Percentiles rank a stretch among this genome's conserved stretches.
Conservation (phyloP, 2,329 filamentous ascomycete genomes). For the Lecanicillium sp. region DNA sequence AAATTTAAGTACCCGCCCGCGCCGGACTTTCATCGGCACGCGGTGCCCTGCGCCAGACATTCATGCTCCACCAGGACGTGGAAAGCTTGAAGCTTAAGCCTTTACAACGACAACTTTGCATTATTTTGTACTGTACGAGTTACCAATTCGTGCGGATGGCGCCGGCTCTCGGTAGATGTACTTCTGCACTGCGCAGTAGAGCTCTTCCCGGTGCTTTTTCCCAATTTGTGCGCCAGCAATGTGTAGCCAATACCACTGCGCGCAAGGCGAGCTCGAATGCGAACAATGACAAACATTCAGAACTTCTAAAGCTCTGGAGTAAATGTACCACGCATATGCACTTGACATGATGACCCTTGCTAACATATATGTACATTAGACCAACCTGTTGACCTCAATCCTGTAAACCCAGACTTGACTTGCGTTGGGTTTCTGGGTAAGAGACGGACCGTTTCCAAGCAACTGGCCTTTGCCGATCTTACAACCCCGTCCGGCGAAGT, state of each 20-base stretch:
- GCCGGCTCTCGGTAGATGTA: slow-evolving; percentile 13
- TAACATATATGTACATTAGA: slow-evolving; percentile 14
- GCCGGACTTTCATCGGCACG: slow-evolving; percentile 20
- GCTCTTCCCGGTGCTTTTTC: slow-evolving; percentile 4
- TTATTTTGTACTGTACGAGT: neutral
- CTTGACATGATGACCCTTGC: too few species aligned
- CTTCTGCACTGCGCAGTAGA: slow-evolving; percentile 13
- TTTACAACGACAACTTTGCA: too few species aligned
- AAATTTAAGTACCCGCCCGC: slow-evolving; percentile 27
- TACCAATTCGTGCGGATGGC: too few species aligned
- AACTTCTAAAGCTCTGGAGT: slow-evolving; percentile 20
- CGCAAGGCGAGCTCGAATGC: slow-evolving; percentile 1
- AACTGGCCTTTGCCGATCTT: slow-evolving; percentile 60
- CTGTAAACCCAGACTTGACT: slow-evolving; percentile 22
- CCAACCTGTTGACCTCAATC: slow-evolving; percentile 15
- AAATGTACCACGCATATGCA: slow-evolving; percentile 18
- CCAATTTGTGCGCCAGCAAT: slow-evolving; percentile 12
- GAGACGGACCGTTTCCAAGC: slow-evolving; percentile 57
- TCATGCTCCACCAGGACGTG: too few species aligned
- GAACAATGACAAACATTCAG: slow-evolving; percentile 13
- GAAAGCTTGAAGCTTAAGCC: too few species aligned
- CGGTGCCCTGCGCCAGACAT: too few species aligned
- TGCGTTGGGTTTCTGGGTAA: slow-evolving; percentile 64
- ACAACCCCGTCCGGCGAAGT: slow-evolving; percentile 29
- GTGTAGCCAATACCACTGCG: neutral